Conservation (phyloP, 2,329 filamentous ascomycete species). For the Penicillium sp. region DNA sequence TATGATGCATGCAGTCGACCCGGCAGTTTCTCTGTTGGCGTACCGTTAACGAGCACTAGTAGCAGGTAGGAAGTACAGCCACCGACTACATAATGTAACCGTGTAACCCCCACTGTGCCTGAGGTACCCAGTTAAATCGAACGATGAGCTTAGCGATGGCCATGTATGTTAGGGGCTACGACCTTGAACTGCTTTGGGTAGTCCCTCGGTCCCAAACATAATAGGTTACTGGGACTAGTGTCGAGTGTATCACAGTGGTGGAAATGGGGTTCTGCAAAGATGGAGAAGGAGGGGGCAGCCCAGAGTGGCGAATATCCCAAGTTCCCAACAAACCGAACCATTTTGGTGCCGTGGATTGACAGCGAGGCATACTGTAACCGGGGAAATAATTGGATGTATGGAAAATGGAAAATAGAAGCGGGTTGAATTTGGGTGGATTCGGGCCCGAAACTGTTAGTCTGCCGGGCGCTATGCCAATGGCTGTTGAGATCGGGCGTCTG, state of each 20-base stretch:
- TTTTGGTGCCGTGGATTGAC: neutral
- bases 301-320: slow-evolving; percentile 15
- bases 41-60: no score
- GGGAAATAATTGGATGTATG: neutral
- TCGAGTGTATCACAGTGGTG: neutral
- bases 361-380: neutral
- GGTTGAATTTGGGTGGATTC: slow-evolving; percentile 21
- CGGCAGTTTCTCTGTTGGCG: neutral
- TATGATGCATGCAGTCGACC: neutral
- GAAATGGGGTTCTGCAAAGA: neutral
- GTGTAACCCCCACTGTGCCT: slow-evolving; percentile 6
- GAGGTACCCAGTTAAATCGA: slow-evolving; percentile 9
- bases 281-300: neutral
- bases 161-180: neutral
- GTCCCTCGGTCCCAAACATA: neutral
- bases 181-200: neutral
- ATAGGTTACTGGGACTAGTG: neutral
- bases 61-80: neutral
- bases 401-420: neutral
- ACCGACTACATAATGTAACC: neutral
- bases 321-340: slow-evolving; percentile 8
- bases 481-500: slow-evolving; percentile 20
- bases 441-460: slow-evolving; percentile 29
- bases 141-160: neutral
- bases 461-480: slow-evolving; percentile 28